Conservation (phyloP, 768 basidiomycete genomes). For the Termitomyces sp. region DNA sequence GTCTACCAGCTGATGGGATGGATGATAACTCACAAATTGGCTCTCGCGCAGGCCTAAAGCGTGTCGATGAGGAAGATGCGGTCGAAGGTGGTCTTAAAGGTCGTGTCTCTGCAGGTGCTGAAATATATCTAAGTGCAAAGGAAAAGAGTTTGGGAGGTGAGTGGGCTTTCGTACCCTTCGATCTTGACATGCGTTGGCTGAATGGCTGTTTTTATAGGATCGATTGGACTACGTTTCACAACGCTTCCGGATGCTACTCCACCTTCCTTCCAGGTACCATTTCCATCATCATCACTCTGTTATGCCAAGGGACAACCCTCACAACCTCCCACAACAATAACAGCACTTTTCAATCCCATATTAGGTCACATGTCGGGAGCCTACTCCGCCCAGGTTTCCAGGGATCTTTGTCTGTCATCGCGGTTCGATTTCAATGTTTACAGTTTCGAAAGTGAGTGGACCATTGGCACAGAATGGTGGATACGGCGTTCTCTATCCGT, state of each 20-base stretch:
- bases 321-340: conserved; percentile 92
- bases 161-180: conserved; percentile 18
- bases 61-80: conserved; percentile 94
- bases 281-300: conserved; percentile 31
- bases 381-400: conserved; percentile 83
- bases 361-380: conserved; percentile 90
- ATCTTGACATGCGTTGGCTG: not conserved
- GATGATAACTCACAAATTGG: conserved; percentile 23
- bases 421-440: conserved; percentile 97
- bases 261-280: conserved; percentile 49
- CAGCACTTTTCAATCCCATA: conserved; percentile 94
- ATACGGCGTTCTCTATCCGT: conserved; percentile 50
- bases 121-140: conserved; percentile 89
- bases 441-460: conserved; percentile 95
- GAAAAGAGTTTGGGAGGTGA: conserved; percentile 89
- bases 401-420: conserved; percentile 79
- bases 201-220: conserved; percentile 45
- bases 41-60: conserved; percentile 42
- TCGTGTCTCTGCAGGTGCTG: conserved; percentile 86
- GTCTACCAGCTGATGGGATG: conserved; percentile 25
- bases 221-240: conserved; percentile 90
- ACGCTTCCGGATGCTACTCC: conserved; percentile 80
- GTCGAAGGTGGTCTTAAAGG: conserved; percentile 89
- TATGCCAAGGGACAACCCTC: conserved; percentile 32
- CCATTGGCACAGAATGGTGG: conserved; percentile 97